Evolutionary conservation across 768 basidiomycete species (phyloP).

Genomic region (Mycena rosella): DNA sequence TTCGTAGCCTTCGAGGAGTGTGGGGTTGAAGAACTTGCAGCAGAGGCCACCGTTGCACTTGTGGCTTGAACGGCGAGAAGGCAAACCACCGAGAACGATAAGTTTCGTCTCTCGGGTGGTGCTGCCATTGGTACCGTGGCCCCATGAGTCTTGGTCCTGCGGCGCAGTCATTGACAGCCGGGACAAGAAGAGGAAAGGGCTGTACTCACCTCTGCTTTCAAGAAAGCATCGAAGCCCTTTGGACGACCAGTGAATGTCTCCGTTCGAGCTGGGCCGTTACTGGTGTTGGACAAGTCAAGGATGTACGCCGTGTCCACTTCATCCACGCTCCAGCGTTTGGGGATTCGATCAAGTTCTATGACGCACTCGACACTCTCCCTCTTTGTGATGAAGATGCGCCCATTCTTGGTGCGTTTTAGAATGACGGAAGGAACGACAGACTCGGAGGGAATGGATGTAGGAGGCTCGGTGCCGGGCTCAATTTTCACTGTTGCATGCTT

Average conservation of each 20-base stretch:
- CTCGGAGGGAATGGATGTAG: background rate
- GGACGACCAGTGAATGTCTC: background rate
- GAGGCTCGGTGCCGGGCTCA: background rate
- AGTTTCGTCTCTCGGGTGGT: background rate
- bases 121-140: constrained; percentile 1
- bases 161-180: no score
- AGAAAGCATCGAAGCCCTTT: background rate
- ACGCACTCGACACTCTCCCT: background rate
- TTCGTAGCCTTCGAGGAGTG: background rate
- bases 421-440: background rate
- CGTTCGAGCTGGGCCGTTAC: background rate
- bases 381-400: background rate
- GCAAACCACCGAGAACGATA: background rate
- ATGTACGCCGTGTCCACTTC: background rate
- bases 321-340: background rate
- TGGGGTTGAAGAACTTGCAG: background rate
- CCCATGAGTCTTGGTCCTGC: constrained; percentile 13
- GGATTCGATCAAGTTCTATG: background rate
- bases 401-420: background rate
- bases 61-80: constrained; percentile 2
- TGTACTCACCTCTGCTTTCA: background rate
- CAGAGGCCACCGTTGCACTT: background rate
- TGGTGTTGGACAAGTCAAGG: background rate
- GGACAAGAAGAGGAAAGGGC: background rate
- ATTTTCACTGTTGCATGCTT: background rate